Evolutionary conservation across 306 rosid genomes (phyloP), one percentile per base, ranked within the genome.

Genomic region (Prunus mira): DNA sequence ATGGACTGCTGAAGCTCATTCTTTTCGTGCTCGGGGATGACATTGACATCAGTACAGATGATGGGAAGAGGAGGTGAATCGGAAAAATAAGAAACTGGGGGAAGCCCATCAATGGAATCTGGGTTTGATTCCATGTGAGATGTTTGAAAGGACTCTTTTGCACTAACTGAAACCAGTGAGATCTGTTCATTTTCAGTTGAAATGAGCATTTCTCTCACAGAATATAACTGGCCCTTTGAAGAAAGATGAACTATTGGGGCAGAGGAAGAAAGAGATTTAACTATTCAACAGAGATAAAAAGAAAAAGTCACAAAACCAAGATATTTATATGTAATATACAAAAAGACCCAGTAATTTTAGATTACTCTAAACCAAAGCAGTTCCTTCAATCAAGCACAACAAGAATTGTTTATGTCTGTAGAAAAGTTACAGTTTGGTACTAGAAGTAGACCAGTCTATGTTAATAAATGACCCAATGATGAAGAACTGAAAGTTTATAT

Each of bases 21-120:
- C 73, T 84, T 87, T 66, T 86, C 83, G 7, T 93, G 90, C 80
- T 90, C 98, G 6, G 98, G 96, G 32, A 91, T 85, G n/a, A 93
- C 84, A 72, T 77, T 86, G 63, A 91, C 98, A 61, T 93, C 97
- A 24, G 96, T 91, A 71, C 81, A 91, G 78, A 67, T 79, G 18
- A 87, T 32, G 13, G 87, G 76, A 82, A 90, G 82, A 2, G 88
- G 83, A 19, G 87, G 81, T 1, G 86, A 82, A 65, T 78, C 86
- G 6, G 74, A 78, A 38, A 28, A 78, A 24, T 72, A 71, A 13
- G 77, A 69, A 61, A 62, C 55, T 4, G 77, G 67, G 4, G 78
- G 83, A 25, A 76, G 65, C 77, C 82, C 90, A 83, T 78, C 87
- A 61, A 49, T 52, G 45, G 89, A 91, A 79, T 88, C 93, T 67